A percentile compares a stretch with the other conserved stretches of the same genome.
These are phyloP conservation scores for Alternaria gaisen DNA, from an alignment of 2,329 filamentous ascomycete genomes.

Conservation along the genomic window DNA sequence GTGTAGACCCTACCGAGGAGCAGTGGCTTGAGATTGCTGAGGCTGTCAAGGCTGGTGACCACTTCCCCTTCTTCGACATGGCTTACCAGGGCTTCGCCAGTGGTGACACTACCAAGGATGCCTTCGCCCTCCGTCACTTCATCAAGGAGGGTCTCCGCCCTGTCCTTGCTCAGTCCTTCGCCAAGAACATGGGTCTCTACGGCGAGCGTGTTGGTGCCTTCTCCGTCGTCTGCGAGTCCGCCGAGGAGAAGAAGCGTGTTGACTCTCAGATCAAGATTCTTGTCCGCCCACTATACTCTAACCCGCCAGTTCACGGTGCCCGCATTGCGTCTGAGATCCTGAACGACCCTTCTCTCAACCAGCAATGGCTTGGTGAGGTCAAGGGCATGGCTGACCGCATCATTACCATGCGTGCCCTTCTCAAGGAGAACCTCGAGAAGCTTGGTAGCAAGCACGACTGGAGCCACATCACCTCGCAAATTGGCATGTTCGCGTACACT, in stretches of 20 bases:
- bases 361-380: slow-evolving; percentile 95
- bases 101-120: slow-evolving; percentile 89
- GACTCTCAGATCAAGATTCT: slow-evolving; percentile 99
- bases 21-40: slow-evolving; percentile 94
- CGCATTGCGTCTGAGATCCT: slow-evolving; percentile 93
- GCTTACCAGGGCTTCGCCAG: slow-evolving; percentile 98
- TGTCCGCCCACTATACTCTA: slow-evolving; percentile 96
- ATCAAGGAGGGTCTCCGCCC: slow-evolving; percentile 90
- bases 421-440: slow-evolving; percentile 94
- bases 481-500: slow-evolving; percentile 99
- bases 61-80: slow-evolving; percentile 99
- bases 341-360: slow-evolving; percentile 82
- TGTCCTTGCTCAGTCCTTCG: slow-evolving; percentile 90
- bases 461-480: slow-evolving; percentile 96
- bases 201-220: slow-evolving; percentile 98
- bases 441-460: slow-evolving; percentile 97
- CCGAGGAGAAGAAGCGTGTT: slow-evolving; percentile 92
- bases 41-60: slow-evolving; percentile 82
- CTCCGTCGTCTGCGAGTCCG: slow-evolving; percentile 84
- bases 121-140: slow-evolving; percentile 93
- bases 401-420: slow-evolving; percentile 94
- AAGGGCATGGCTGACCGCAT: slow-evolving; percentile 99
- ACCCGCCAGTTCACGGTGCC: slow-evolving; percentile 95
- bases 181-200: slow-evolving; percentile 99
- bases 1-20: slow-evolving; percentile 88